Evolutionary conservation across 2,329 filamentous ascomycete species (phyloP).

Genomic region (Anisogramma anomala): DNA sequence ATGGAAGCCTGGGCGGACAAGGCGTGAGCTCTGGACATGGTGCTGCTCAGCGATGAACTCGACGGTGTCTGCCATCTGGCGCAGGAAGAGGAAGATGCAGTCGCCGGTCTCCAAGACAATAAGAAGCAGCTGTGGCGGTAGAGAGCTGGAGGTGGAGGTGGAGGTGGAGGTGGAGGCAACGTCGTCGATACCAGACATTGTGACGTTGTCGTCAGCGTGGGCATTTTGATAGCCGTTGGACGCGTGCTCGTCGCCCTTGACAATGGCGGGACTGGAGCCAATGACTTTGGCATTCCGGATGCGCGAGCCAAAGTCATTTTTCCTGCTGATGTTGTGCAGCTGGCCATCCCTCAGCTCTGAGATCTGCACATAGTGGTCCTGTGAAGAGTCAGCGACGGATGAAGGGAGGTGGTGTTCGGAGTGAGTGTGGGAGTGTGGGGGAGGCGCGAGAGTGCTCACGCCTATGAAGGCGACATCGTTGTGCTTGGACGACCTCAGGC

Average conservation of each 20-base stretch:
- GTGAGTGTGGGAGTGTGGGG: background rate
- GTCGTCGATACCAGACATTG: conserved; percentile 18
- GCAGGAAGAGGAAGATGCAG: conserved; percentile 65
- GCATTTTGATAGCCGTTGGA: conserved; percentile 20
- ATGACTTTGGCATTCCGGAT: conserved; percentile 74
- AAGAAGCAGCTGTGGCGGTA: conserved; percentile 69
- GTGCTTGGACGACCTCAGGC: conserved; percentile 54
- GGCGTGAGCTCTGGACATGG: conserved; percentile 27
- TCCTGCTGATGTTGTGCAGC: conserved; percentile 64
- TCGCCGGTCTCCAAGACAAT: conserved; percentile 64
- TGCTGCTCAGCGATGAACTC: conserved; percentile 43
- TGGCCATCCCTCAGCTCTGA: conserved; percentile 63
- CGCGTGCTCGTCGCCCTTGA: conserved; percentile 22
- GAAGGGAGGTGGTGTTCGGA: too few relatives aligned
- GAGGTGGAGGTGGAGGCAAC: background rate
- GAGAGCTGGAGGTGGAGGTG: conserved; percentile 11
- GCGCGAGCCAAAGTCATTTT: conserved; percentile 63
- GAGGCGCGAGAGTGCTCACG: conserved; percentile 33
- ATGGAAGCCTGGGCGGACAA: conserved; percentile 50
- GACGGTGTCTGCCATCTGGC: conserved; percentile 30
- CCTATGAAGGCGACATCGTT: conserved; percentile 85
- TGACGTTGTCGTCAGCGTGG: conserved; percentile 28
- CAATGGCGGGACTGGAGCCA: conserved; percentile 35
- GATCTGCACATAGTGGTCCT: conserved; percentile 72
- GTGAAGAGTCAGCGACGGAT: conserved; percentile 11